These are phyloP conservation scores for Scleroderma citrinum DNA, from an alignment of 768 basidiomycete genomes.

Conservation along the genomic window DNA sequence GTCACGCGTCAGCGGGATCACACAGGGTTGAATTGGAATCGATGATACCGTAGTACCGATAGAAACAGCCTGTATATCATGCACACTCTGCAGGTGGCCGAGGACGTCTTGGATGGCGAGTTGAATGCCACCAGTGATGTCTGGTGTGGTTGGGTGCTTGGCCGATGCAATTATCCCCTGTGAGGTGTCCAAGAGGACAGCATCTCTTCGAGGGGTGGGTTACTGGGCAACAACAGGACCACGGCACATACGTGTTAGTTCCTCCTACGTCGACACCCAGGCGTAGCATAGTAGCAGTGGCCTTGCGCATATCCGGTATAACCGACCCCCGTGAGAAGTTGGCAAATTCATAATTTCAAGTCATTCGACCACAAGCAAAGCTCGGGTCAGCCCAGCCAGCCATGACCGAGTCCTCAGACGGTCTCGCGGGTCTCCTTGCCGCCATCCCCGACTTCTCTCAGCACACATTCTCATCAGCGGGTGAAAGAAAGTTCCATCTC, in stretches of 20 bases:
- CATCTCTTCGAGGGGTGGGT: constrained; percentile 21
- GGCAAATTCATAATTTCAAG: too few relatives aligned
- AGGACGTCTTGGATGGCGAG: constrained; percentile 43
- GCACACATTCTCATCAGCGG: constrained; percentile 41
- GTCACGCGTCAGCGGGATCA: background rate
- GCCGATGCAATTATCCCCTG: constrained; percentile 22
- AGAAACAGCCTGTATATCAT: constrained; percentile 43
- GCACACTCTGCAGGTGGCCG: constrained; percentile 27
- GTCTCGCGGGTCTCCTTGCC: constrained; percentile 26
- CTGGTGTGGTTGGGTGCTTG: constrained; percentile 51
- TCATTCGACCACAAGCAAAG: constrained; percentile 5
- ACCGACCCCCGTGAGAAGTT: too few relatives aligned
- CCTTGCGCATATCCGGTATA: too few relatives aligned
- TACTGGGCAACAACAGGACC: background rate
- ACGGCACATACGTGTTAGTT: constrained; percentile 25
- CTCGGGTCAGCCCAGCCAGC: constrained; percentile 15
- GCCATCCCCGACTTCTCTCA: constrained; percentile 39
- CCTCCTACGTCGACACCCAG: constrained; percentile 32
- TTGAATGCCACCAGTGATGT: constrained; percentile 57
- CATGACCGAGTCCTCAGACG: constrained; percentile 39
- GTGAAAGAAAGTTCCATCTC: constrained; percentile 56
- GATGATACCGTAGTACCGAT: constrained; percentile 54
- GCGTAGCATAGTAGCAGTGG: constrained; percentile 8
- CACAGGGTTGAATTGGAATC: background rate
- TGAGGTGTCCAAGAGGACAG: constrained; percentile 19